These are phyloP conservation scores for Termitomyces sp. DNA, from an alignment of 768 basidiomycete genomes.

Conservation along the genomic window DNA sequence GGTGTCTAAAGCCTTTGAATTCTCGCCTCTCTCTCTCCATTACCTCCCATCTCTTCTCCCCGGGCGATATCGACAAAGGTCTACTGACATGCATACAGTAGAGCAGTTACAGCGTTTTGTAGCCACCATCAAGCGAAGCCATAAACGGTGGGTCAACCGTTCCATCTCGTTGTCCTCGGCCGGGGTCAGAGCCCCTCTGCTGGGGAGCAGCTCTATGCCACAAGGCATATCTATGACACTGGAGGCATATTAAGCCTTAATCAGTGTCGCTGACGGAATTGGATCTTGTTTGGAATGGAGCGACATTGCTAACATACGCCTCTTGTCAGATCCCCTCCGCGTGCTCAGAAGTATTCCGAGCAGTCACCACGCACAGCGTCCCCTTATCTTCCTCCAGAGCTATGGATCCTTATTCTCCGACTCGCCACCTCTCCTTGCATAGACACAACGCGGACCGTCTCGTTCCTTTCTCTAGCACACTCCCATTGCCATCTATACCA, in stretches of 20 bases:
- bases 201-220: not conserved
- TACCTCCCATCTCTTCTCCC: not conserved
- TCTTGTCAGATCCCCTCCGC: not conserved
- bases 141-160: not conserved
- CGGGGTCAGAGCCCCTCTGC: not conserved
- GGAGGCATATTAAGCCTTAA: not conserved
- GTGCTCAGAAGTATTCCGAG: not conserved
- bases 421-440: slow-evolving; percentile 40
- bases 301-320: not conserved
- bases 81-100: not conserved
- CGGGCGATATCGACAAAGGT: not conserved
- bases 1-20: not conserved
- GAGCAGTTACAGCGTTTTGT: not conserved
- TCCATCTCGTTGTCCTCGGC: not conserved
- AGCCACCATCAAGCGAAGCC: not conserved
- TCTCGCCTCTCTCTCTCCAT: not conserved
- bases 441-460: slow-evolving; percentile 46
- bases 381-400: slow-evolving; percentile 51
- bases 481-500: slow-evolving; percentile 26
- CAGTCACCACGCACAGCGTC: slow-evolving; percentile 6
- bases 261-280: not conserved
- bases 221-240: too few species aligned
- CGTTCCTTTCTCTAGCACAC: slow-evolving; percentile 48
- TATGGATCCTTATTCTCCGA: slow-evolving; percentile 63
- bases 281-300: not conserved